A percentile compares a stretch with the other conserved stretches of the same genome.
Evolutionary conservation across 2,329 filamentous ascomycete genomes (phyloP).

Genomic region (Phialophora expanda): DNA sequence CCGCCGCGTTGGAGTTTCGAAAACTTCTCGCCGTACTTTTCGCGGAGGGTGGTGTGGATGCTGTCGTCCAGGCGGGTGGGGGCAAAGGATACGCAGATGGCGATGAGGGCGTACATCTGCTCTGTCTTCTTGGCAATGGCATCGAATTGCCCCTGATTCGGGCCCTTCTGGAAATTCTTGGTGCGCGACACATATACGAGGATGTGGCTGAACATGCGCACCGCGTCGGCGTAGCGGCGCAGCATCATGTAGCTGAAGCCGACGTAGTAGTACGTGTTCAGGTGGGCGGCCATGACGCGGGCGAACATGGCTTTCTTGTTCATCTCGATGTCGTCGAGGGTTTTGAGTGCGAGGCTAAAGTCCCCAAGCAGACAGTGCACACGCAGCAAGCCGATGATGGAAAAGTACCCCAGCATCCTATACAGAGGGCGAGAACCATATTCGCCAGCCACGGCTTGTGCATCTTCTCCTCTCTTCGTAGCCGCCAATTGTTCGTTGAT

Average conservation of each 20-base stretch:
- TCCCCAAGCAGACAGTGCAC: slow-evolving; percentile 97
- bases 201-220: slow-evolving; percentile 99
- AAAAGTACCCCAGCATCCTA: slow-evolving; percentile 99
- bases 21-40: slow-evolving; percentile 99
- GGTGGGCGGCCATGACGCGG: slow-evolving; percentile 98
- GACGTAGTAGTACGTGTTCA: slow-evolving; percentile 99
- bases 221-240: slow-evolving; percentile 98
- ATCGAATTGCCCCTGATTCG: slow-evolving; percentile 75
- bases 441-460: slow-evolving; percentile 84
- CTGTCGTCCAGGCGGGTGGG: slow-evolving; percentile 97
- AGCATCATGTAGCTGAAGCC: slow-evolving; percentile 99
- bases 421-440: slow-evolving; percentile 95
- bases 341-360: slow-evolving; percentile 98
- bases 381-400: slow-evolving; percentile 93
- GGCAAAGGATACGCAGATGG: slow-evolving; percentile 98
- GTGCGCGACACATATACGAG: slow-evolving; percentile 97
- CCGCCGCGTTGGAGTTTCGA: slow-evolving; percentile 95
- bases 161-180: slow-evolving; percentile 99
- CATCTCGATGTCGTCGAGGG: slow-evolving; percentile 97
- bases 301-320: slow-evolving; percentile 99
- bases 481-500: slow-evolving; percentile 97
- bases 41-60: slow-evolving; percentile 94
- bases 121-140: slow-evolving; percentile 99
- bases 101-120: slow-evolving; percentile 99
- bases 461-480: slow-evolving; percentile 92